Evolutionary conservation across 495 filamentous ascomycete genomes (phyloP).

Genomic region (Neurospora hispaniola): DNA sequence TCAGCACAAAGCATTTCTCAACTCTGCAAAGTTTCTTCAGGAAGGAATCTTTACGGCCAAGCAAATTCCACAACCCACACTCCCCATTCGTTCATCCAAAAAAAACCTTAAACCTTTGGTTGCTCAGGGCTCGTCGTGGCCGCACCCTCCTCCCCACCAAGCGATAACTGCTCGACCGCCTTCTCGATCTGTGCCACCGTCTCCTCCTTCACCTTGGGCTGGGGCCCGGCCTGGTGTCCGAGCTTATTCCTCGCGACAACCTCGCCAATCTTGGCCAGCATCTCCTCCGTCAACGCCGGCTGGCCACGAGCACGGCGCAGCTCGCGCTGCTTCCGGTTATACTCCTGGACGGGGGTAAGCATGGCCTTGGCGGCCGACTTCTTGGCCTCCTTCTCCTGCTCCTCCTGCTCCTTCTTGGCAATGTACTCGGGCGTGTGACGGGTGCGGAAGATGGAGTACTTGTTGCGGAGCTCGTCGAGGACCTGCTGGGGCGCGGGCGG

Average conservation of each 20-base stretch:
- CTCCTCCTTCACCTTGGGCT: neutral
- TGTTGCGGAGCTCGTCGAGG: conserved; percentile 80
- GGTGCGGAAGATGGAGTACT: conserved; percentile 72
- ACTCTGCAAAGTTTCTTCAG: neutral
- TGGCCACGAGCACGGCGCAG: conserved; percentile 35
- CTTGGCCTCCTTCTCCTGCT: conserved; percentile 45
- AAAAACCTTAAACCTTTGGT: conserved; percentile 2
- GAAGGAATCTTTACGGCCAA: neutral
- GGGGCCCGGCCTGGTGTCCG: neutral
- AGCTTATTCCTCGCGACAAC: conserved; percentile 48
- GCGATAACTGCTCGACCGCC: conserved; percentile 14
- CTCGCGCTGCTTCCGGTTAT: conserved; percentile 32
- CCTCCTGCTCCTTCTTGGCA: conserved; percentile 50
- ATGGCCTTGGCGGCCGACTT: conserved; percentile 42
- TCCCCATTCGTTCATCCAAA: no score
- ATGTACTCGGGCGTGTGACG: conserved; percentile 65
- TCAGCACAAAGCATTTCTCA: neutral
- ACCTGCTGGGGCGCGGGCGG: conserved; percentile 71
- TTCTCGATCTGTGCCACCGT: conserved; percentile 6
- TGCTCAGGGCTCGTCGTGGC: conserved; percentile 2
- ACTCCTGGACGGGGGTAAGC: conserved; percentile 44
- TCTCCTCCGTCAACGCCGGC: conserved; percentile 44
- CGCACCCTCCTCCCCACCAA: conserved; percentile 8
- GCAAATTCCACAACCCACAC: neutral
- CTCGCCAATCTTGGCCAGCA: conserved; percentile 55